Base-by-base conservation (phyloP, 2,329 filamentous ascomycete genomes). In the Apiospora pterosperma region DNA sequence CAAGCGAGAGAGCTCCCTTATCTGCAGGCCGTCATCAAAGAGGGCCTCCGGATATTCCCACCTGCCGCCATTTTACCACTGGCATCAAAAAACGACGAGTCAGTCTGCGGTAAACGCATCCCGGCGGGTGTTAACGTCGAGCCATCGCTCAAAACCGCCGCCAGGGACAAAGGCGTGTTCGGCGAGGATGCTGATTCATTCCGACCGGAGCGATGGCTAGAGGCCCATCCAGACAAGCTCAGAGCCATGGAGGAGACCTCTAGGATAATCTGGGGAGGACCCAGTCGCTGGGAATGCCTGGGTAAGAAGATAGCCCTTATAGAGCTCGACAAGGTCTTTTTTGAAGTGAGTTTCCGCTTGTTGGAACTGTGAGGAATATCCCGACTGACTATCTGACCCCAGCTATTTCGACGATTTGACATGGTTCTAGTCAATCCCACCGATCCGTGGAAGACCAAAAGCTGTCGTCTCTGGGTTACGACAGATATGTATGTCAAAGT, bases 301-400 rank as follows among this genome's bases (percentile, higher is more conserved):
- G 81, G 81, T 0, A 79, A 77, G 69, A 72, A 76, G n/a, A 78
- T 82, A 52, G 79, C 79, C 10, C 70, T 77, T 67, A 78, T 82
- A 70, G 79, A 81, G 69, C 65, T 81, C 21, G 76, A 79, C 66
- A 82, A 82, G 70, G 69, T 77, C 4, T 72, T 81, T 61, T 75
- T 80, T 59, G 77, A 81, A 74, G 79, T 80, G 69, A 66, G 74
- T 65, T 16, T n/a, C 19, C 2, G 16, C n/a, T 2, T 34, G 28
- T 25, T 19, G 42, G 12, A 16, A 25, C 7, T 31, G 8, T 3
- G 7, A 34, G 14, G 28, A 34, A 19, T 10, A 34, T 55, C 0
- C 7, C 11, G 5, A 34, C 48, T 55, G 6, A 55, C 16, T 4
- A 34, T 21, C 48, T 34, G 7, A 34, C 5, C 16, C n/a, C 16